Percentiles rank a stretch among this genome's conserved stretches.
phyloP scores from a whole-genome alignment of 2,329 filamentous ascomycete genomes.

The Colletotrichum orbiculare region DNA sequence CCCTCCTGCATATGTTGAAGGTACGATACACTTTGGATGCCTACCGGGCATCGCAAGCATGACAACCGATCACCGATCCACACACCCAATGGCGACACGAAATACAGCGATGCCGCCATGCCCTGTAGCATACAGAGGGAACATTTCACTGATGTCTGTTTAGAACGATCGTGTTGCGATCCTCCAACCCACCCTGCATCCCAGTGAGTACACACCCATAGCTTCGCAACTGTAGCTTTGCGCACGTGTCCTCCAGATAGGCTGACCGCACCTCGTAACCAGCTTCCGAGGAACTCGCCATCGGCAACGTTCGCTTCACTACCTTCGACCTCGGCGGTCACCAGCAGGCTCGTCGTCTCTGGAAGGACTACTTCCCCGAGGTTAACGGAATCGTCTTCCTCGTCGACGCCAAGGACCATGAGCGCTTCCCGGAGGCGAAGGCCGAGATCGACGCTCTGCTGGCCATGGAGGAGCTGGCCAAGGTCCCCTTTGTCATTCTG shows the following conservation, averaged over 20 bases:
- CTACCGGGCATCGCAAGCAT: not conserved
- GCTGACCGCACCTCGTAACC: slow-evolving; percentile 33
- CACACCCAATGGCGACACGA: slow-evolving; percentile 11
- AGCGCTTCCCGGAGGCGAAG: slow-evolving; percentile 94
- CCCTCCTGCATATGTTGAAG: slow-evolving; percentile 95
- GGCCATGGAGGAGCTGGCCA: slow-evolving; percentile 94
- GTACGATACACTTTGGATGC: slow-evolving; percentile 59
- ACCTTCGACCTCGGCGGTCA: slow-evolving; percentile 95
- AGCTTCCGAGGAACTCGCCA: slow-evolving; percentile 92
- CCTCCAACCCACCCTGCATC: slow-evolving; percentile 89
- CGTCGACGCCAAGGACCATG: slow-evolving; percentile 96
- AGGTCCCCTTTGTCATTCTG: slow-evolving; percentile 95
- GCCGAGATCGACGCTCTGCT: slow-evolving; percentile 95
- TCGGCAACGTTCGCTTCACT: slow-evolving; percentile 93
- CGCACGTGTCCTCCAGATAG: slow-evolving; percentile 41
- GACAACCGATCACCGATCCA: not conserved
- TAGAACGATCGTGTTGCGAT: slow-evolving; percentile 94
- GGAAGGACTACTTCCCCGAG: slow-evolving; percentile 98
- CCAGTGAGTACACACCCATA: slow-evolving; percentile 69
- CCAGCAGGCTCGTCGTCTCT: slow-evolving; percentile 92
- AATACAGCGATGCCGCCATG: slow-evolving; percentile 19
- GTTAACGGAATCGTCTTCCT: slow-evolving; percentile 97
- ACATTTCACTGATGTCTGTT: slow-evolving; percentile 10
- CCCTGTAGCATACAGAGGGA: slow-evolving; percentile 38
- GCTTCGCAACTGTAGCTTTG: slow-evolving; percentile 17